These are phyloP conservation scores for Phytopythium montanum DNA, from an alignment of 352 stramenopile genomes.

Conservation along the genomic window DNA sequence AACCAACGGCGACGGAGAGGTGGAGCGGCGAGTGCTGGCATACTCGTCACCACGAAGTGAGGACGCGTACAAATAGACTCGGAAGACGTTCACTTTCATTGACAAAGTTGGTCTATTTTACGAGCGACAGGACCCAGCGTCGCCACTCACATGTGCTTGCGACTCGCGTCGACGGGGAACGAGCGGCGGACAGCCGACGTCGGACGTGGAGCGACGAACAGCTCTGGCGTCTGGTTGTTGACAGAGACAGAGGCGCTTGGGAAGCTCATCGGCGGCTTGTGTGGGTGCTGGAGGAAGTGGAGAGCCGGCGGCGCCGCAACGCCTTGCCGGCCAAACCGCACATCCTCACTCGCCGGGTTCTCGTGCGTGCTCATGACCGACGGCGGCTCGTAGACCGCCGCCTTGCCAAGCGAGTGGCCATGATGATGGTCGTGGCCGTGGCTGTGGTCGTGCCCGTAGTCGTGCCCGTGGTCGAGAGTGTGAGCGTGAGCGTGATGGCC, in stretches of 20 bases:
- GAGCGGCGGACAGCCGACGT: background rate
- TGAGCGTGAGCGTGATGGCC: slow-evolving; percentile 13
- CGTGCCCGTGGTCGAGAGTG: slow-evolving; percentile 1
- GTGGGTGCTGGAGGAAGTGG: background rate
- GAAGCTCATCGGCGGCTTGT: background rate
- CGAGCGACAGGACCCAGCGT: background rate
- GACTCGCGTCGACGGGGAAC: background rate
- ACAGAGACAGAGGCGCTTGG: background rate
- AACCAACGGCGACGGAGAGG: background rate
- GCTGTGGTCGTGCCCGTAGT: slow-evolving; percentile 16
- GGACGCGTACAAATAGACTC: background rate
- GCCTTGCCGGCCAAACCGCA: slow-evolving; percentile 3
- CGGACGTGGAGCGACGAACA: background rate
- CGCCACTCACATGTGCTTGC: slow-evolving; percentile 5
- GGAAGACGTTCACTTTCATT: no score
- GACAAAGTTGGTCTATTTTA: background rate
- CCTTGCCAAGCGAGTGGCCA: background rate
- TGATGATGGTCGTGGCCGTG: slow-evolving; percentile 20
- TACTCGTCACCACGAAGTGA: background rate
- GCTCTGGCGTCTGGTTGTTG: background rate
- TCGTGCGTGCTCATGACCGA: slow-evolving; percentile 57
- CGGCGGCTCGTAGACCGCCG: background rate
- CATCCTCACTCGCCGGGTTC: slow-evolving; percentile 60
- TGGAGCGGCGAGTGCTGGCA: background rate
- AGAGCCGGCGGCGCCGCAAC: background rate